Evolutionary conservation across 805 yeast genomes (phyloP).

Genomic region (Wickerhamiella parazyma): DNA sequence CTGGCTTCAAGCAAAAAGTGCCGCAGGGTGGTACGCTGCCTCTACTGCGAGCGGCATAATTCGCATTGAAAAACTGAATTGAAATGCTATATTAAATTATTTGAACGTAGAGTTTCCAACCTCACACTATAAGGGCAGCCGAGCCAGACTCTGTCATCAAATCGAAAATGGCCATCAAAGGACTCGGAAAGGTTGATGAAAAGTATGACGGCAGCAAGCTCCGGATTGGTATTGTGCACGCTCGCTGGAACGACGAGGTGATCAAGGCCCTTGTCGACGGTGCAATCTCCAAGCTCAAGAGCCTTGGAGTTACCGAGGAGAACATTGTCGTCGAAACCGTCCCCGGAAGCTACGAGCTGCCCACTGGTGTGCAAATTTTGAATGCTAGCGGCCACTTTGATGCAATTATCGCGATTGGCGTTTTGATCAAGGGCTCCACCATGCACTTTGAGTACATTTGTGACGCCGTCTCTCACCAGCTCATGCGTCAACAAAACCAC

Average conservation of each 20-base stretch:
- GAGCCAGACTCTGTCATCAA: not conserved
- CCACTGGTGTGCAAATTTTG: constrained; percentile 51
- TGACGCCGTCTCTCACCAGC: constrained; percentile 70
- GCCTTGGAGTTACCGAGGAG: constrained; percentile 57
- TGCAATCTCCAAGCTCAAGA: constrained; percentile 43
- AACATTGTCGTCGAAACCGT: constrained; percentile 74
- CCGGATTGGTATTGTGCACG: constrained; percentile 78
- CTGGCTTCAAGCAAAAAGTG: constrained; percentile 41
- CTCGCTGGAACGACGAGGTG: constrained; percentile 81
- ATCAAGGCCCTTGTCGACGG: constrained; percentile 74
- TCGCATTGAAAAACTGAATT: constrained; percentile 24
- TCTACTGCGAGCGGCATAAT: constrained; percentile 40
- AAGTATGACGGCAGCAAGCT: constrained; percentile 45
- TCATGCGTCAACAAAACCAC: constrained; percentile 68
- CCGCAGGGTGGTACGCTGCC: constrained; percentile 38
- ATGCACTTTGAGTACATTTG: constrained; percentile 98
- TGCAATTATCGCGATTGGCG: constrained; percentile 88
- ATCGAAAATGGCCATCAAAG: constrained; percentile 36
- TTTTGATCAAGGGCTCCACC: constrained; percentile 87
- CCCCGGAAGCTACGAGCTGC: constrained; percentile 92
- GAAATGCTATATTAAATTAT: constrained; percentile 1
- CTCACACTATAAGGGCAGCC: not conserved
- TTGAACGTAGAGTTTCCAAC: constrained; percentile 1
- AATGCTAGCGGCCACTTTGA: constrained; percentile 33
- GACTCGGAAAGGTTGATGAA: constrained; percentile 63